Base-by-base conservation (phyloP, 2,329 filamentous ascomycete genomes). In the Colletotrichum sp. region DNA sequence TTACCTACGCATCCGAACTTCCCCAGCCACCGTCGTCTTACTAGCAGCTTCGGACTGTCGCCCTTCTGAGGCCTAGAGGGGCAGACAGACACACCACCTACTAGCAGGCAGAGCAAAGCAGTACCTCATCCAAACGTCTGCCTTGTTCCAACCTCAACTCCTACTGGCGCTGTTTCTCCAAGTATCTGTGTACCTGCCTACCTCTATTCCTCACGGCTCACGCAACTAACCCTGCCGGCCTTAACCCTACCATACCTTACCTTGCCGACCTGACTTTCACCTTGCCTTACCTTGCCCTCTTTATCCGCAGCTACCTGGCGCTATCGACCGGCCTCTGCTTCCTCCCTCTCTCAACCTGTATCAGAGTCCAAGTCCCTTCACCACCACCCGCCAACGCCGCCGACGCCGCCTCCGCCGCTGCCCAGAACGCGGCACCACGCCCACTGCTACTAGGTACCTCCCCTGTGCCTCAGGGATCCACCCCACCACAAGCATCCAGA, bases 401-500 rank as follows among this genome's bases (percentile, higher is more conserved):
- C 70, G 32, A 63, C 74, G 64, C 65, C 70, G 43, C 71, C 74
- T 39, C 52, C 74, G 71, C 74, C 72, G 67, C 71, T 71, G 64
- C 67, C 75, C 75, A 77, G 75, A 68, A 77, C 75, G 72, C 75
- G 72, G 71, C 72, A 63, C 67, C 59, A 70, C 70, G 59, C 59
- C 59, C 59, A 63, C 55, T 61, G 18, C 69, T 59, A 71, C 69
- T 57, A 76, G 67, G 74, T 76, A 76, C 74, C 74, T 74, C 74
- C 71, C 74, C 74, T 76, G 74, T 69, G 74, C 74, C 59, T 73
- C 75, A 63, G 73, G 69, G 65, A 72, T 71, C 77, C 77, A 78
- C 77, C 76, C 77, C 77, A 78, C 77, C 77, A 77, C 69, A 71
- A 78, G 64, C 67, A 75, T 72, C 67, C 67, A 77, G 77, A 78